phyloP scores from a whole-genome alignment of 306 rosid genomes.

The Carpinus fangiana region DNA sequence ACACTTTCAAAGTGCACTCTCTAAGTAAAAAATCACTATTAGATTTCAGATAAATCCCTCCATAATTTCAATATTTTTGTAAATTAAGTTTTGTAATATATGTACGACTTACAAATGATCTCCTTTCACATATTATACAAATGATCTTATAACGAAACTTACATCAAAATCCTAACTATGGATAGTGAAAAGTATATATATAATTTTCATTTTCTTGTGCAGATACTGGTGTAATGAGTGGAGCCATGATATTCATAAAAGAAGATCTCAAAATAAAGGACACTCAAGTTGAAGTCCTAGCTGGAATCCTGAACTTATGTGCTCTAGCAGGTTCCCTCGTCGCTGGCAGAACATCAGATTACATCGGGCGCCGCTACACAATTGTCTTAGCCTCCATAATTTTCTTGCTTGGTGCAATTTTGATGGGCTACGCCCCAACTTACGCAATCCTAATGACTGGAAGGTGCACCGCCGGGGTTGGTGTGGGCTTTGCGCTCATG shows the following conservation, averaged over 20 bases:
- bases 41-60: no score
- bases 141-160: no score
- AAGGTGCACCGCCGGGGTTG: slow-evolving; percentile 70
- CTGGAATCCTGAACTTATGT: slow-evolving; percentile 74
- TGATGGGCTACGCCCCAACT: slow-evolving; percentile 86
- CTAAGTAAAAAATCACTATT: no score
- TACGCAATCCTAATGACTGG: slow-evolving; percentile 58
- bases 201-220: slow-evolving; percentile 4
- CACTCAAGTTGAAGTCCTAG: slow-evolving; percentile 62
- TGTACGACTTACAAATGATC: no score
- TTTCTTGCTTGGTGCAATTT: slow-evolving; percentile 61
- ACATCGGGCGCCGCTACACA: slow-evolving; percentile 83
- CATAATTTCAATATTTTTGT: no score
- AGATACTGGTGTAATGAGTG: slow-evolving; percentile 96
- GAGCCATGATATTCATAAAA: slow-evolving; percentile 74
- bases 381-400: slow-evolving; percentile 51
- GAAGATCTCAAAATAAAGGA: slow-evolving; percentile 76
- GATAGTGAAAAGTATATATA: neutral
- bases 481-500: slow-evolving; percentile 85
- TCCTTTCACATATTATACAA: no score
- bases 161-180: neutral
- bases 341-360: slow-evolving; percentile 74
- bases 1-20: no score
- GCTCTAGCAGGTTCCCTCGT: slow-evolving; percentile 62
- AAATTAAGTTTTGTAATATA: no score